phyloP scores from a whole-genome alignment of 1,284 basidiomycete species.

The Sporisorium graminicola region DNA sequence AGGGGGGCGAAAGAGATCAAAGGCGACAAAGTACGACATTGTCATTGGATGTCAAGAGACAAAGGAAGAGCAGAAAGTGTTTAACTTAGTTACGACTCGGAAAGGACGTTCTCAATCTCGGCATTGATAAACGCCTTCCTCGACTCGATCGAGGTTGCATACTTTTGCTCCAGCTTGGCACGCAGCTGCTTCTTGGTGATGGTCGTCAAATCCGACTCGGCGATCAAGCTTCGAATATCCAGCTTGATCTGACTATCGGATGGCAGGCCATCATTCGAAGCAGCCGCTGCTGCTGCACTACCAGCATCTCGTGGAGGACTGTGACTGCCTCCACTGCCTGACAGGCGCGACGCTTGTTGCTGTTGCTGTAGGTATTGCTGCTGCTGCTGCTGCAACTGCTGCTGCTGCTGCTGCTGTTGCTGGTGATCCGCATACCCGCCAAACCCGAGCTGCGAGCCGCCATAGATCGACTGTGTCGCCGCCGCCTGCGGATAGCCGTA shows the following conservation, averaged over 20 bases:
- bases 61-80: background rate
- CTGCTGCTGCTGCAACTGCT: conserved; percentile 15
- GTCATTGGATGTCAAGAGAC: background rate
- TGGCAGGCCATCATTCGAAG: conserved; percentile 34
- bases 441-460: conserved; percentile 44
- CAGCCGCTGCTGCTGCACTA: background rate
- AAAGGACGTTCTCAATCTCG: conserved; percentile 58
- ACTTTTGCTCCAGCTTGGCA: conserved; percentile 57
- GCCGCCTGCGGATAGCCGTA: conserved; percentile 39
- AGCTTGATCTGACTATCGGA: conserved; percentile 58
- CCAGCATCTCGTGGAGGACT: conserved; percentile 33
- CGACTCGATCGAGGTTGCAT: conserved; percentile 53
- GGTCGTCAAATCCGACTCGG: conserved; percentile 59
- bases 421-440: conserved; percentile 16
- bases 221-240: conserved; percentile 63
- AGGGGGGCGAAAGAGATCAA: background rate
- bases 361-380: conserved; percentile 13
- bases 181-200: conserved; percentile 64
- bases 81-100: conserved; percentile 20
- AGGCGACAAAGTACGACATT: background rate
- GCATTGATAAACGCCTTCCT: conserved; percentile 66
- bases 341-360: conserved; percentile 9
- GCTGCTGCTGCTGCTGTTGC: too few species aligned
- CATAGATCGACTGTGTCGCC: conserved; percentile 47
- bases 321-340: conserved; percentile 17